Conservation (phyloP, 2,329 filamentous ascomycete species). For the Chaetomiaceae sp. region DNA sequence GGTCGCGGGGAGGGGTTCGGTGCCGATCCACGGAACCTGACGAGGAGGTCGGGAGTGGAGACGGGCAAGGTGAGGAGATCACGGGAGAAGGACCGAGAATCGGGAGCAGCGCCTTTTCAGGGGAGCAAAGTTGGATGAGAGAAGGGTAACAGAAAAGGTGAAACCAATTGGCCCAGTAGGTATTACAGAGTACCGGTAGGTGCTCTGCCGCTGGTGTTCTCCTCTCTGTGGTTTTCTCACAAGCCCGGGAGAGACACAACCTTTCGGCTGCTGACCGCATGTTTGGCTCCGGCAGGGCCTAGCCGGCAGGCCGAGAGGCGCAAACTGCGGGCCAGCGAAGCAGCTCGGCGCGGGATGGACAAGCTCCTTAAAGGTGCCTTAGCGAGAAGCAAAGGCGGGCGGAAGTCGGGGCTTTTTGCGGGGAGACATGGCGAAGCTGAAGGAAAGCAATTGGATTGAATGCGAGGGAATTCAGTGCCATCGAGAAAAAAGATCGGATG, state of each 20-base stretch:
- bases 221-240: too few relatives aligned
- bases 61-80: slow-evolving; percentile 7
- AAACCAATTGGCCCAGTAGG: background rate
- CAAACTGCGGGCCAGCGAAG: slow-evolving; percentile 12
- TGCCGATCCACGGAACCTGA: slow-evolving; percentile 9
- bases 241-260: too few relatives aligned
- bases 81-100: background rate
- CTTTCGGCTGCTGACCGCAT: slow-evolving; percentile 22
- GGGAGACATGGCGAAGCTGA: background rate
- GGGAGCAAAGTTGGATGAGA: background rate
- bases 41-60: slow-evolving; percentile 14
- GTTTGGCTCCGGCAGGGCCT: slow-evolving; percentile 12
- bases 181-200: background rate
- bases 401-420: background rate
- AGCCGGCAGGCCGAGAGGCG: slow-evolving; percentile 10
- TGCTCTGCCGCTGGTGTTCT: background rate
- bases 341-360: slow-evolving; percentile 12
- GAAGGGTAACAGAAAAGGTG: background rate
- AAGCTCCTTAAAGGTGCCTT: slow-evolving; percentile 11
- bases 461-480: background rate
- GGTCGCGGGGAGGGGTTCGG: slow-evolving; percentile 5
- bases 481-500: background rate
- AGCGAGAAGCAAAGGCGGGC: background rate
- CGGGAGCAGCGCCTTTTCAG: background rate
- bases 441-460: background rate